Evolutionary conservation across 495 filamentous ascomycete species (phyloP).

Genomic region (Letharia lupina): DNA sequence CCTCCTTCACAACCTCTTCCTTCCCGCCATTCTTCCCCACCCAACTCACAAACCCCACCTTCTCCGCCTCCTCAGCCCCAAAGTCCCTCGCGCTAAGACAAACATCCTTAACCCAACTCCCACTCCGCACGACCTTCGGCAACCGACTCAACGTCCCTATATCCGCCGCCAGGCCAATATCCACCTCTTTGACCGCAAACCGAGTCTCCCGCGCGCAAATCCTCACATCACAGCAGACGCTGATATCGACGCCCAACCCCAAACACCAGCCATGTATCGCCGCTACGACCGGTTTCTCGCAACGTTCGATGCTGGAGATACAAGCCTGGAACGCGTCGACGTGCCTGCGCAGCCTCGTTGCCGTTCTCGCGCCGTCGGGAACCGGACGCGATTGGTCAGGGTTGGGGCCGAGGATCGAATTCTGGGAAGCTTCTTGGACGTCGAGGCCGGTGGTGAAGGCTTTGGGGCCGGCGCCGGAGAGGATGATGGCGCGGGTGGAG

Average conservation of each 20-base stretch:
- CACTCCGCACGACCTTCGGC: slow-evolving; percentile 69
- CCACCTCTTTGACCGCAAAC: slow-evolving; percentile 87
- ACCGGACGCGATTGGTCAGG: slow-evolving; percentile 3
- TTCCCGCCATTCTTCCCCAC: slow-evolving; percentile 54
- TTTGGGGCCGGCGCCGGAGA: slow-evolving; percentile 72
- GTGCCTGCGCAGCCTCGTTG: slow-evolving; percentile 53
- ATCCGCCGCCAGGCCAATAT: slow-evolving; percentile 90
- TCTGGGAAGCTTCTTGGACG: slow-evolving; percentile 42
- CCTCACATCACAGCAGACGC: slow-evolving; percentile 70
- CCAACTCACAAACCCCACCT: slow-evolving; percentile 77
- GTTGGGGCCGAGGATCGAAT: slow-evolving; percentile 27
- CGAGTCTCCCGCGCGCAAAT: slow-evolving; percentile 54
- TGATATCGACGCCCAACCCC: slow-evolving; percentile 80
- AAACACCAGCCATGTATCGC: slow-evolving; percentile 74
- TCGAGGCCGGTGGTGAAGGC: slow-evolving; percentile 80
- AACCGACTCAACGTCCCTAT: slow-evolving; percentile 80
- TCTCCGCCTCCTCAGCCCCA: slow-evolving; percentile 65
- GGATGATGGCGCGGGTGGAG: slow-evolving; percentile 65
- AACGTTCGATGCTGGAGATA: slow-evolving; percentile 67
- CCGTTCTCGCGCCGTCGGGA: slow-evolving; percentile 58
- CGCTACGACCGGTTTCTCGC: slow-evolving; percentile 86
- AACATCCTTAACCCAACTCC: slow-evolving; percentile 87
- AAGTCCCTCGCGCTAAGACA: slow-evolving; percentile 71
- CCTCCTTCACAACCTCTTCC: slow-evolving; percentile 50
- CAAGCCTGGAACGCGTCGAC: slow-evolving; percentile 72